Base-by-base conservation (phyloP, 2,329 filamentous ascomycete species). In the Tolypocladium ophioglossoides region DNA sequence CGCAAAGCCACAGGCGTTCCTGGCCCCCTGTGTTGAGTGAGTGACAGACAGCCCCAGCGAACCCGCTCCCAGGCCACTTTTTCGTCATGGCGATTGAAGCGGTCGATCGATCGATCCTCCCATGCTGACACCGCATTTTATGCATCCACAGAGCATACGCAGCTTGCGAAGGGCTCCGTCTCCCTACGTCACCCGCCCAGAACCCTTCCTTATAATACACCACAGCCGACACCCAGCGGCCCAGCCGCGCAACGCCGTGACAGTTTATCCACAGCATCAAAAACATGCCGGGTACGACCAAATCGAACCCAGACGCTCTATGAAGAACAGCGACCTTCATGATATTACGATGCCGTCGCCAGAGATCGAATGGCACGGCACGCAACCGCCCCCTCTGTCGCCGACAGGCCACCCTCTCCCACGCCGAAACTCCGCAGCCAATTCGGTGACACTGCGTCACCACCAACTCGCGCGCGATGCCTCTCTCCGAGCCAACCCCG, bases 401-500 rank as follows among this genome's bases (percentile, higher is more conserved):
- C 44, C 62, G 38, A 66, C 62, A 6, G 70, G 72, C 16, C 73
- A 76, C 41, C 70, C 72, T 38, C 64, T 76, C 16, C 74, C 75
- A 8, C 70, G 77, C 52, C 69, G 77, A 57, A 64, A 69, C 2
- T 71, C 72, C 4, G 72, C 75, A 14, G 70, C 70, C 44, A 71
- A 73, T 34, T 80, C 78, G 5, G 66, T 78, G 3, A 78, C 78
- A 0, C 61, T 79, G 0, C 70, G 66, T 12, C 66, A 78, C 53
- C 76, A 79, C 57, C 71, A 71, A 46, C 57, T 76, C 18, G 70
- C 72, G 10, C 71, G 70, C 38, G 73, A 78, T 67, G 72, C 63
- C n/a, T 69, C 67, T 0, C 56, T 62, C 18, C 65, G 62, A 52
- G 65, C 62, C 0, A 64, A 55, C 22, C 60, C 60, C 20, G 64